Evolutionary conservation across 495 filamentous ascomycete species (phyloP).

Genomic region (Hypoxylon subgilvum): DNA sequence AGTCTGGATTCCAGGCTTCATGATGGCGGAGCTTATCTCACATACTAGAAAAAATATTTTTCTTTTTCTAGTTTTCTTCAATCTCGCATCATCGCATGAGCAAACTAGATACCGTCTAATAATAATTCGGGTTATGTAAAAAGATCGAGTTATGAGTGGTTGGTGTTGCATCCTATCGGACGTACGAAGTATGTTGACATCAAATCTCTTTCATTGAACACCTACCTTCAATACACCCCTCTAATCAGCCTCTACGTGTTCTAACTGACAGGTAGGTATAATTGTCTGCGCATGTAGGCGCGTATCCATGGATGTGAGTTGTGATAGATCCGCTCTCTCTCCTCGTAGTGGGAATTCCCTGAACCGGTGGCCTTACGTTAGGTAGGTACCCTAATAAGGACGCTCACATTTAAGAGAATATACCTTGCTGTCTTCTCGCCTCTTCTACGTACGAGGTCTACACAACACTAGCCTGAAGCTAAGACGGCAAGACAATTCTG

Average conservation of each 20-base stretch:
- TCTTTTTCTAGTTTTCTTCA: neutral
- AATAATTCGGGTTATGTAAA: slow-evolving; percentile 49
- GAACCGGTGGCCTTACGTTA: too few species aligned
- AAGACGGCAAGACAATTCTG: too few species aligned
- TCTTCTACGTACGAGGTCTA: too few species aligned
- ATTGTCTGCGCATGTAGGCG: neutral
- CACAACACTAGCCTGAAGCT: neutral
- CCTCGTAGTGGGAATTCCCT: too few species aligned
- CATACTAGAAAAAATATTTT: slow-evolving; percentile 8
- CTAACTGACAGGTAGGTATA: neutral
- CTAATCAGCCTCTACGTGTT: slow-evolving; percentile 15
- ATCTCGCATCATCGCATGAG: slow-evolving; percentile 11
- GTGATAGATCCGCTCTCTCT: slow-evolving; percentile 10
- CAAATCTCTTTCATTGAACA: slow-evolving; percentile 12
- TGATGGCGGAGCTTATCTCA: slow-evolving; percentile 20
- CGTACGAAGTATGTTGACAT: slow-evolving; percentile 27
- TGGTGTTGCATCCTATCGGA: slow-evolving; percentile 16
- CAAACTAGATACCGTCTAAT: slow-evolving; percentile 30
- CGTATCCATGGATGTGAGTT: neutral
- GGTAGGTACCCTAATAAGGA: too few species aligned
- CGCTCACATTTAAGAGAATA: too few species aligned
- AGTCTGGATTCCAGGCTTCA: slow-evolving; percentile 12
- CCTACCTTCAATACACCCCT: too few species aligned
- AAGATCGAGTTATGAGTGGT: slow-evolving; percentile 38
- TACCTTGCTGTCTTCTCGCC: too few species aligned